Evolutionary conservation across 1,284 basidiomycete species (phyloP), one percentile per base, ranked within the genome.

Genomic region (Macrocybe sp.): DNA sequence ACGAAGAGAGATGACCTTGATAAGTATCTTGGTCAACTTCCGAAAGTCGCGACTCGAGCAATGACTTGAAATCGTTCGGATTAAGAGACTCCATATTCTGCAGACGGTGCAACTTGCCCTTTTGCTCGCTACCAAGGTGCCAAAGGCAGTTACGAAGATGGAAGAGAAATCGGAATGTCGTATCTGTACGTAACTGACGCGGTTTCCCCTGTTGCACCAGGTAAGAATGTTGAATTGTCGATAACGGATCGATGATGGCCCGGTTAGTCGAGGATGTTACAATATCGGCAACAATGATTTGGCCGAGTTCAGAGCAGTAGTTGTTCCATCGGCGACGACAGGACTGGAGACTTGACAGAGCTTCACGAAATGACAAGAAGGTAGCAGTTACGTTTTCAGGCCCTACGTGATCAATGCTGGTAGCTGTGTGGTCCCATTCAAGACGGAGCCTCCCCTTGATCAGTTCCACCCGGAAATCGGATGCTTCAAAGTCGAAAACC

Each of bases 161-260:
- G 50, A 85, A 81, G 28, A 91, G 64, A 47, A 90, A 79, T 52
- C 81, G 83, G 68, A 89, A 88, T 3, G 72, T 69, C 1, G 73
- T 65, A 54, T 87, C 79, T 22, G 75, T 77, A 29, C 89, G 83
- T 38, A 90, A 59, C 37, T 70, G 62, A 44, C 81, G 76, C 2
- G 88, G 85, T 8, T 73, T 66, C 2, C 87, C 89, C 44, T 71
- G 74, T 60, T 89, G 89, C 29, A 92, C 77, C 36, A 92, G 73
- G 59, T 83, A 89, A 1, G 88, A 89, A 3, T 88, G 87, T 44
- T 88, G 89, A 39, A 81, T 88, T 38, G 83, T 81, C 16, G 89
- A 89, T 34, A 86, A 71, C 16, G 85, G 84, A 60, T 92, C 89
- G 6, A 86, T 71, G 28, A 80, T 65, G 3, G 75, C 59, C n/a